These are phyloP conservation scores for Tothia fuscella DNA, from an alignment of 2,329 filamentous ascomycete species.

Conservation along the genomic window DNA sequence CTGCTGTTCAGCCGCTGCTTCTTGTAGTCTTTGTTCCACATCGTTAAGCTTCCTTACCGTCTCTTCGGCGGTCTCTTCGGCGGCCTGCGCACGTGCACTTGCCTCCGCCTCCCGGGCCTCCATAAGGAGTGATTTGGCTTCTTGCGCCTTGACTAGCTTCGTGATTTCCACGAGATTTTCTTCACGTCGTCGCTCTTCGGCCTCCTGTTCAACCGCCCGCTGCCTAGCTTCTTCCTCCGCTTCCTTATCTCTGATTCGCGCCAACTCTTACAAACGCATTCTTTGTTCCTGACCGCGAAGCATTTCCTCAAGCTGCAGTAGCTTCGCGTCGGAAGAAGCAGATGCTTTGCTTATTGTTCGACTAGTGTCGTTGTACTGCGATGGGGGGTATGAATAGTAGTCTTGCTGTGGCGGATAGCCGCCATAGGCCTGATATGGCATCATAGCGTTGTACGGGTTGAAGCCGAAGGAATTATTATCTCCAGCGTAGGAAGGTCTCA, in stretches of 20 bases:
- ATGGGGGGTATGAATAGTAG: not conserved
- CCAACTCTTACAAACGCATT: not conserved
- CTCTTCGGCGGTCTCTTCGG: not conserved
- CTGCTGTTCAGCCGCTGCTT: not conserved
- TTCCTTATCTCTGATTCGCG: not conserved
- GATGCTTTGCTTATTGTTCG: not conserved
- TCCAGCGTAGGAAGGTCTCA: too few species aligned
- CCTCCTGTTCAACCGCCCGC: not conserved
- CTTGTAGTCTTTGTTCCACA: not conserved
- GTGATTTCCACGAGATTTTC: not conserved
- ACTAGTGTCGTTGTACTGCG: not conserved
- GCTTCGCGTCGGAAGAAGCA: not conserved
- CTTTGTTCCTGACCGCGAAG: not conserved
- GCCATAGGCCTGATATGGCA: conserved; percentile 4
- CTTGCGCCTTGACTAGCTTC: not conserved
- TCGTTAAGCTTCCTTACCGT: not conserved
- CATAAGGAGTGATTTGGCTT: not conserved
- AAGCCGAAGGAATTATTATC: not conserved
- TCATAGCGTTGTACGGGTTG: not conserved
- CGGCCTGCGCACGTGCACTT: not conserved
- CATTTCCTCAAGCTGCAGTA: not conserved
- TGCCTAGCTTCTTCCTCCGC: not conserved
- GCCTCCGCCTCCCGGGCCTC: not conserved
- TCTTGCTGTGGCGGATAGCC: not conserved
- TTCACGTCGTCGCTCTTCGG: not conserved